Percentiles rank a stretch among this genome's conserved stretches.
These are phyloP conservation scores for Gloeopeniophorella convolvens DNA, from an alignment of 768 basidiomycete species.

Conservation along the genomic window DNA sequence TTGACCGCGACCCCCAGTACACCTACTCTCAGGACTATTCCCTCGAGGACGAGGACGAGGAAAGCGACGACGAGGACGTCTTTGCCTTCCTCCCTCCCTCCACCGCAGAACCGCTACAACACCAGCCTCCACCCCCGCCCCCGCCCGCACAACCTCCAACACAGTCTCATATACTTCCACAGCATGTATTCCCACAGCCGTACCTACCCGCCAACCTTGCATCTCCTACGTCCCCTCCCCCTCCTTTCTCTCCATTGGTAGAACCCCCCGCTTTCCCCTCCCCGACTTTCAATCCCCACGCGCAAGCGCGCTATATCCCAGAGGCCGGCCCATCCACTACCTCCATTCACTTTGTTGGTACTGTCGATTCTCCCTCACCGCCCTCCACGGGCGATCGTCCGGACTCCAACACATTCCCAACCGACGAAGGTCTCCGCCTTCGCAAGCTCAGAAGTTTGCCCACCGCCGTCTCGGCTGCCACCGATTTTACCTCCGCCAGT, in stretches of 20 bases:
- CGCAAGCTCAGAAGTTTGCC: constrained; percentile 22
- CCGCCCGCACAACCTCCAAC: constrained; percentile 8
- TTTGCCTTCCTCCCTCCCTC: constrained; percentile 87
- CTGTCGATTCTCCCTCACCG: constrained; percentile 35
- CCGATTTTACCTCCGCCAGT: constrained; percentile 31
- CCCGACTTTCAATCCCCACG: constrained; percentile 47
- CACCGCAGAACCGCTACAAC: constrained; percentile 49
- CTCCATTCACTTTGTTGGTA: constrained; percentile 29
- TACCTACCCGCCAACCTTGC: constrained; percentile 20
- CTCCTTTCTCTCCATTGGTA: constrained; percentile 13
- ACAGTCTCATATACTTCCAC: constrained; percentile 4
- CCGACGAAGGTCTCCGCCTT: constrained; percentile 32
- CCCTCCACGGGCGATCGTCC: constrained; percentile 41
- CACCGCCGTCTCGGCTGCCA: constrained; percentile 27
- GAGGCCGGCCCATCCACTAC: constrained; percentile 27
- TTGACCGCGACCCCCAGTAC: constrained; percentile 31
- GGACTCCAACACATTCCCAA: constrained; percentile 31
- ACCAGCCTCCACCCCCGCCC: constrained; percentile 16
- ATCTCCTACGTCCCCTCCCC: constrained; percentile 23
- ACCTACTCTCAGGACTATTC: constrained; percentile 38
- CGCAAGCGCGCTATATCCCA: constrained; percentile 32
- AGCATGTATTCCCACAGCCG: constrained; percentile 3
- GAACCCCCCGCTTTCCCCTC: constrained; percentile 36
- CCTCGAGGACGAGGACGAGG: constrained; percentile 56
- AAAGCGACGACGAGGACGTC: constrained; percentile 77